Evolutionary conservation across 805 yeast genomes (phyloP).

Genomic region (Saturnispora gosingensis): DNA sequence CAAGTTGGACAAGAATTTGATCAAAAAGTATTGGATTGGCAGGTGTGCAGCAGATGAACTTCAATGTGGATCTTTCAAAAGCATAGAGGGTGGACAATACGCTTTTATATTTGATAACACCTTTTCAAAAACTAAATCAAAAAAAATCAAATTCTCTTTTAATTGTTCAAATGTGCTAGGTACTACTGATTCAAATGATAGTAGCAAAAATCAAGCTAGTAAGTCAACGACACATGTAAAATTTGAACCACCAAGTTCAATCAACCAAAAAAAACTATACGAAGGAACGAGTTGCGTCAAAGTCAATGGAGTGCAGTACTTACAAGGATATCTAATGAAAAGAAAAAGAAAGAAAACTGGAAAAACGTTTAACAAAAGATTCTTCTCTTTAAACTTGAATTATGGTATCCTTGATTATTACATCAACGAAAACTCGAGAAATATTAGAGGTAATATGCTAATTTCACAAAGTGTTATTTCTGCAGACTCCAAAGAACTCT

Average conservation of each 20-base stretch:
- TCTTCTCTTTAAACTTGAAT: slow-evolving; percentile 72
- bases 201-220: not conserved
- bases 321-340: slow-evolving; percentile 74
- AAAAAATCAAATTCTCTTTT: slow-evolving; percentile 62
- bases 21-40: slow-evolving; percentile 45
- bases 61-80: slow-evolving; percentile 53
- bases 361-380: slow-evolving; percentile 82
- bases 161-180: not conserved
- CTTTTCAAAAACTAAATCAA: slow-evolving; percentile 75
- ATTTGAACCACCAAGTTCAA: slow-evolving; percentile 21
- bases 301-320: slow-evolving; percentile 56
- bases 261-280: slow-evolving; percentile 6
- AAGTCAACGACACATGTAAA: slow-evolving; percentile 13
- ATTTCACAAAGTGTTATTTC: slow-evolving; percentile 73
- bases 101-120: slow-evolving; percentile 92
- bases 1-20: slow-evolving; percentile 44
- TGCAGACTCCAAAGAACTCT: slow-evolving; percentile 57
- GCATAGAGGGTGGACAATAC: slow-evolving; percentile 55
- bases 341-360: slow-evolving; percentile 65
- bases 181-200: not conserved
- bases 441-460: slow-evolving; percentile 87
- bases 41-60: slow-evolving; percentile 51
- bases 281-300: slow-evolving; percentile 26
- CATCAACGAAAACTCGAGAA: slow-evolving; percentile 56
- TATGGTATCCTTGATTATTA: slow-evolving; percentile 80